phyloP scores from a whole-genome alignment of 139 green algal species.

The Haematococcus lacustris region DNA sequence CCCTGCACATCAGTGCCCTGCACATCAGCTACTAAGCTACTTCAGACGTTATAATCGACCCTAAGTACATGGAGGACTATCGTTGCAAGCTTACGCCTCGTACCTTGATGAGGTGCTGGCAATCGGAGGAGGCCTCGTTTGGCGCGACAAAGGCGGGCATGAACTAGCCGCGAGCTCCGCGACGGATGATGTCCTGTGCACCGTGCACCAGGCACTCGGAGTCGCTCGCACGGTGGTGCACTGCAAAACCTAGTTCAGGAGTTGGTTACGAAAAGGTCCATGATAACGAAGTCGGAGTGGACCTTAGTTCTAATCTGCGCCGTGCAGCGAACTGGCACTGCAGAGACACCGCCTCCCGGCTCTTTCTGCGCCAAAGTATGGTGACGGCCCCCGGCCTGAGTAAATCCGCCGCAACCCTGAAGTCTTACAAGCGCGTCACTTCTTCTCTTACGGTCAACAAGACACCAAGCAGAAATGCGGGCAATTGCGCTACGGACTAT shows the following conservation, averaged over 20 bases:
- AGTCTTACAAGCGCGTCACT: no score
- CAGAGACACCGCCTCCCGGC: no score
- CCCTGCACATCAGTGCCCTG: no score
- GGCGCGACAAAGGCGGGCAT: background rate
- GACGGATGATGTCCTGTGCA: background rate
- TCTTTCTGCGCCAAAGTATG: no score
- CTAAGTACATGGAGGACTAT: background rate
- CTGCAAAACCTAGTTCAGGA: background rate
- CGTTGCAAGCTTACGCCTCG: no score
- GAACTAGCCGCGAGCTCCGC: background rate
- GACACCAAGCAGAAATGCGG: no score
- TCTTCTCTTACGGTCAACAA: no score
- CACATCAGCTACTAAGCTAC: background rate
- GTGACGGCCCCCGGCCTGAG: no score
- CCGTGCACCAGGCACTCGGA: background rate
- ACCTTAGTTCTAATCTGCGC: background rate
- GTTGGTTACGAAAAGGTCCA: background rate
- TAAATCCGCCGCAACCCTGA: no score
- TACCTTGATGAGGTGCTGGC: background rate
- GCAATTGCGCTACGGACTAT: no score
- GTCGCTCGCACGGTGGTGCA: background rate
- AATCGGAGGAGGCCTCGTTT: background rate
- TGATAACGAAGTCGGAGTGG: background rate
- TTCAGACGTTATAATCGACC: background rate
- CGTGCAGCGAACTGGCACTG: no score